These are phyloP conservation scores for Terfezia boudieri DNA, from an alignment of 495 filamentous ascomycete species.

Conservation along the genomic window DNA sequence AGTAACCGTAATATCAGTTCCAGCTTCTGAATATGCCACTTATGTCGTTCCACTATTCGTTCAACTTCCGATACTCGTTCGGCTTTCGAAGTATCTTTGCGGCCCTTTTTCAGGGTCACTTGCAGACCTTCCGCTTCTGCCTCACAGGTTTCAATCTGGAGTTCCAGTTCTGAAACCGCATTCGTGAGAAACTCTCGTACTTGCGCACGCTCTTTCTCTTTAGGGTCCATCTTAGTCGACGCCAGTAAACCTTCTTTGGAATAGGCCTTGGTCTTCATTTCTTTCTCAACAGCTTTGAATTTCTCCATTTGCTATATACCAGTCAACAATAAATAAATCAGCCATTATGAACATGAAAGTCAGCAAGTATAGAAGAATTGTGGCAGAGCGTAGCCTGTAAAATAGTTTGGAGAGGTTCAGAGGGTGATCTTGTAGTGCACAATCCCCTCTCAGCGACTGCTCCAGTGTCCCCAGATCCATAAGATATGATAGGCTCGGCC, in stretches of 20 bases:
- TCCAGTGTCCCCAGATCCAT: too few relatives aligned
- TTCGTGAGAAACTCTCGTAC: conserved; percentile 57
- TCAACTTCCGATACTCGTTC: conserved; percentile 76
- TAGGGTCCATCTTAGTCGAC: conserved; percentile 79
- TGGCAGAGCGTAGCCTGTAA: not conserved
- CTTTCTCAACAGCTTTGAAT: conserved; percentile 99
- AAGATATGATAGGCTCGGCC: too few relatives aligned
- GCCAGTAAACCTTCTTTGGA: conserved; percentile 90
- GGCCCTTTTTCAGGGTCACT: conserved; percentile 80
- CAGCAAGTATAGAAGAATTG: not conserved
- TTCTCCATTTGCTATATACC: conserved; percentile 83
- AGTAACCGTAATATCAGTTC: conserved; percentile 75
- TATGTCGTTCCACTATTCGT: conserved; percentile 68
- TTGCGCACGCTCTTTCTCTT: conserved; percentile 79
- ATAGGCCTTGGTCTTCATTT: conserved; percentile 99
- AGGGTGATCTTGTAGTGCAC: too few relatives aligned
- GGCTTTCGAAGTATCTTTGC: conserved; percentile 56
- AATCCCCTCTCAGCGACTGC: too few relatives aligned
- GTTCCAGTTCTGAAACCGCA: conserved; percentile 84
- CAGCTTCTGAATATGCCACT: conserved; percentile 84
- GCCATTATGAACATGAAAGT: not conserved
- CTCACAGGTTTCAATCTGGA: conserved; percentile 77
- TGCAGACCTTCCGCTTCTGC: conserved; percentile 74
- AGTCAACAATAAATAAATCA: not conserved
- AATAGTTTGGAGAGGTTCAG: not conserved